Evolutionary conservation across 352 stramenopile species (phyloP).

Genomic region (Globisporangium uncinulatum): DNA sequence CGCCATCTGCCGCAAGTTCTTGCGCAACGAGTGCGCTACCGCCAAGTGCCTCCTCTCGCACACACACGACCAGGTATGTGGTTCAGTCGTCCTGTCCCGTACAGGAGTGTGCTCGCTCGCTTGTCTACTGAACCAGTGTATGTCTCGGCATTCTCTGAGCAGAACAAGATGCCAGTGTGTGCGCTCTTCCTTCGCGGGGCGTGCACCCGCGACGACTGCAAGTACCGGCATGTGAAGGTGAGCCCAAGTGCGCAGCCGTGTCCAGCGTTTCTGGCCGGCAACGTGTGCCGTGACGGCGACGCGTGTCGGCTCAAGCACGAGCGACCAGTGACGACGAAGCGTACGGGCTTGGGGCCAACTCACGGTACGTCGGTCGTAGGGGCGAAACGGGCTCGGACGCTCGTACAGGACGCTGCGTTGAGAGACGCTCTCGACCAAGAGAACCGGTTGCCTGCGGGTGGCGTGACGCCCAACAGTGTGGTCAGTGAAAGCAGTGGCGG

Average conservation of each 20-base stretch:
- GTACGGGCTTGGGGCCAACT: conserved; percentile 9
- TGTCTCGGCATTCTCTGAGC: not conserved
- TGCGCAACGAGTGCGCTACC: conserved; percentile 58
- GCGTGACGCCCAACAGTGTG: not conserved
- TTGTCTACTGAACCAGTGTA: not conserved
- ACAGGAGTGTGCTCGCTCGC: not conserved
- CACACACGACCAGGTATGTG: conserved; percentile 62
- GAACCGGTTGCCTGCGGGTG: conserved; percentile 2
- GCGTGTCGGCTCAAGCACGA: conserved; percentile 62
- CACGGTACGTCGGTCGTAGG: conserved; percentile 30
- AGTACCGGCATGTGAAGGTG: conserved; percentile 81
- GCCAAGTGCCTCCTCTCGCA: conserved; percentile 61
- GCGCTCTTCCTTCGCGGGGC: conserved; percentile 68
- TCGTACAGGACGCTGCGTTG: too few species aligned
- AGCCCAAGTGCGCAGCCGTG: conserved; percentile 56
- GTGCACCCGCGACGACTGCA: conserved; percentile 70
- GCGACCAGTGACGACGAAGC: conserved; percentile 26
- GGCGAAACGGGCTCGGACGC: not conserved
- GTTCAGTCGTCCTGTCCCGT: not conserved
- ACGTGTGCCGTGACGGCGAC: conserved; percentile 41
- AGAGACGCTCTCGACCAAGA: conserved; percentile 6
- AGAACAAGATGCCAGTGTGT: conserved; percentile 85
- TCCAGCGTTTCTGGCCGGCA: conserved; percentile 58
- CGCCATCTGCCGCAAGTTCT: conserved; percentile 75
- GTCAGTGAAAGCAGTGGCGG: not conserved